A percentile compares a stretch with the other conserved stretches of the same genome.
phyloP scores from a whole-genome alignment of 805 yeast species.

The Candida pseudofarinosa region DNA sequence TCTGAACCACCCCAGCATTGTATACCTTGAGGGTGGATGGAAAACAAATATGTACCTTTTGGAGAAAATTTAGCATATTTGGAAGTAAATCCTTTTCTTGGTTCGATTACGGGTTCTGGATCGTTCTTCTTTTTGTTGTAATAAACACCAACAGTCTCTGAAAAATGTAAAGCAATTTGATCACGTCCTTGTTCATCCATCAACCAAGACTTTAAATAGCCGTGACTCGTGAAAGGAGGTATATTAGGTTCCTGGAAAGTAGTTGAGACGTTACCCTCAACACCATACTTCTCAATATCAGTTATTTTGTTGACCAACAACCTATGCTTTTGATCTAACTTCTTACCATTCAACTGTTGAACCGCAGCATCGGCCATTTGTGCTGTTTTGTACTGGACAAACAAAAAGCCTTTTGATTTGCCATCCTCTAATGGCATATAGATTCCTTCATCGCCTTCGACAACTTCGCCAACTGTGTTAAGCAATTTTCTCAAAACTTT shows the following conservation, averaged over 20 bases:
- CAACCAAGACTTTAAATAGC: slow-evolving; percentile 86
- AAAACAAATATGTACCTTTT: slow-evolving; percentile 81
- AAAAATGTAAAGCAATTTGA: slow-evolving; percentile 77
- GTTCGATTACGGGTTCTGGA: slow-evolving; percentile 74
- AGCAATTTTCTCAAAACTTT: slow-evolving; percentile 84
- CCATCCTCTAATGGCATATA: slow-evolving; percentile 78
- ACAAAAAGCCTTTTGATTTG: slow-evolving; percentile 79
- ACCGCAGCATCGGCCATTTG: slow-evolving; percentile 75
- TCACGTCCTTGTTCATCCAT: slow-evolving; percentile 87
- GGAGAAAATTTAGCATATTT: slow-evolving; percentile 89
- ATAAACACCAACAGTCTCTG: slow-evolving; percentile 75
- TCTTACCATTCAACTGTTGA: slow-evolving; percentile 78
- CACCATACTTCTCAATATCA: slow-evolving; percentile 77
- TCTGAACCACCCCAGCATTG: slow-evolving; percentile 93
- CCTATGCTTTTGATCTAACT: slow-evolving; percentile 90
- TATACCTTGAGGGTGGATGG: slow-evolving; percentile 91
- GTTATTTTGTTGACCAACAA: slow-evolving; percentile 75
- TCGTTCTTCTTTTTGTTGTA: slow-evolving; percentile 76
- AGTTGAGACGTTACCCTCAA: slow-evolving; percentile 55
- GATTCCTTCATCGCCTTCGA: slow-evolving; percentile 56
- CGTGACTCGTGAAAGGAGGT: slow-evolving; percentile 70
- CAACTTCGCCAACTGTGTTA: slow-evolving; percentile 70
- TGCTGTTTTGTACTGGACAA: slow-evolving; percentile 72
- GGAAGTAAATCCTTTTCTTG: slow-evolving; percentile 82
- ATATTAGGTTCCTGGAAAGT: slow-evolving; percentile 69